Evolutionary conservation across 148 eudicot genomes (phyloP), one percentile per base, ranked within the genome.

Genomic region (Heliamphora exappendiculata): DNA sequence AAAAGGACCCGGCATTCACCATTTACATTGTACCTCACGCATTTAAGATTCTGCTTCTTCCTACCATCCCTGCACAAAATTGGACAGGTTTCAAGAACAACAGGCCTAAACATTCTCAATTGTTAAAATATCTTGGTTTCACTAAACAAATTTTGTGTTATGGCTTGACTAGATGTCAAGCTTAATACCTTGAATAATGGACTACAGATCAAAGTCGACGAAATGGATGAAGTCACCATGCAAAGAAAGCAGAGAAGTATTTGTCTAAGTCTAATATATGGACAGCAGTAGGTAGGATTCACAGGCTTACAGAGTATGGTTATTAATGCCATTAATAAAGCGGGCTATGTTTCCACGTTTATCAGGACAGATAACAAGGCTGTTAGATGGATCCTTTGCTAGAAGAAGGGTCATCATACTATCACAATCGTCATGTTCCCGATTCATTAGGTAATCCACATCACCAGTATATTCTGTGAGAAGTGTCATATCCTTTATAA

Each of bases 321-420:
- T 95, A 87, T 95, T 95, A 77, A 95, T 92, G 84, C 98, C 98
- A 78, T 79, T 95, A 75, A 95, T 81, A 77, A 95, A 95, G 14
- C 98, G 93, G 62, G 98, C 90, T 80, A 95, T 86, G 78, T 95
- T 95, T 77, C 97, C 97, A 28, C 90, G 92, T 76, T 89, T 89
- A 76, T 95, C 98, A 37, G 98, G 97, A 79, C 98, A 95, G 75
- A 95, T 77, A 76, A 95, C 85, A 33, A 92, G 90, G 74, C 96
- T 92, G 50, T 87, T 74, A 7, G 86, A 86, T 50, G 86, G 82
- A 72, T 91, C 85, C n/a, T 81, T 80, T 45, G 97, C 85, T 36
- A 91, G 83, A 70, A 95, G 90, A 75, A 95, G 98, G 26, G 96
- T 92, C 97, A 95, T 95, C 88, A 95, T 39, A 82, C 97, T 92